Conservation (phyloP, 225 moss, liverwort and hornwort species). For the Antitrichia curtipendula region DNA sequence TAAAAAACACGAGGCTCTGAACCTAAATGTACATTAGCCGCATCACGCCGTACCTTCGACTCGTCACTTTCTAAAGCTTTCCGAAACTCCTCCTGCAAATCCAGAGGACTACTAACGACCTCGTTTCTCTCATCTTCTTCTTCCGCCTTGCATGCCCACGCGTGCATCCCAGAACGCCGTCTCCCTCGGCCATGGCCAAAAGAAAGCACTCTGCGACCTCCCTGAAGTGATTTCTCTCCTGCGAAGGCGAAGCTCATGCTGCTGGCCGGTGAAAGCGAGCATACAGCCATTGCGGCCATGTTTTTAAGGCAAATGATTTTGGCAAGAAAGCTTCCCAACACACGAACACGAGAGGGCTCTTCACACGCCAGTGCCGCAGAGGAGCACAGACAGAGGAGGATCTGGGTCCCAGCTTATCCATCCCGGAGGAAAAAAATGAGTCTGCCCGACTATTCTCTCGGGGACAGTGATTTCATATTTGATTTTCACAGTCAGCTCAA, state of each 20-base stretch:
- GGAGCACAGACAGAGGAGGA: background rate
- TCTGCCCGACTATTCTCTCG: background rate
- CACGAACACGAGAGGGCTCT: background rate
- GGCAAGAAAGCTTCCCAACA: background rate
- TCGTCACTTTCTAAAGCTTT: constrained; percentile 43
- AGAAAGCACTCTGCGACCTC: background rate
- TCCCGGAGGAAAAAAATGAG: background rate
- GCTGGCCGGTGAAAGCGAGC: background rate
- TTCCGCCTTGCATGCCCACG: constrained; percentile 15
- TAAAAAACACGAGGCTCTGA: background rate
- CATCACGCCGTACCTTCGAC: constrained; percentile 13
- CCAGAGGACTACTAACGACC: constrained; percentile 9
- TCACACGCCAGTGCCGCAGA: too few relatives aligned
- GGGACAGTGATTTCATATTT: background rate
- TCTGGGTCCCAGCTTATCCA: constrained; percentile 1
- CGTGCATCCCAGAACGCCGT: background rate
- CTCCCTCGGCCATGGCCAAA: background rate
- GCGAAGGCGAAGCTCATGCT: background rate
- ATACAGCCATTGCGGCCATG: background rate
- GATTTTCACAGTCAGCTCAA: too few relatives aligned
- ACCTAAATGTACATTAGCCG: background rate
- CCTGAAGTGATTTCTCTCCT: background rate
- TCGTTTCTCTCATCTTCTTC: background rate
- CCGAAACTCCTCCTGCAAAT: constrained; percentile 22
- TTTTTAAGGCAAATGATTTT: background rate